phyloP scores from a whole-genome alignment of 345 rosid genomes.

The Aurinia saxatilis region DNA sequence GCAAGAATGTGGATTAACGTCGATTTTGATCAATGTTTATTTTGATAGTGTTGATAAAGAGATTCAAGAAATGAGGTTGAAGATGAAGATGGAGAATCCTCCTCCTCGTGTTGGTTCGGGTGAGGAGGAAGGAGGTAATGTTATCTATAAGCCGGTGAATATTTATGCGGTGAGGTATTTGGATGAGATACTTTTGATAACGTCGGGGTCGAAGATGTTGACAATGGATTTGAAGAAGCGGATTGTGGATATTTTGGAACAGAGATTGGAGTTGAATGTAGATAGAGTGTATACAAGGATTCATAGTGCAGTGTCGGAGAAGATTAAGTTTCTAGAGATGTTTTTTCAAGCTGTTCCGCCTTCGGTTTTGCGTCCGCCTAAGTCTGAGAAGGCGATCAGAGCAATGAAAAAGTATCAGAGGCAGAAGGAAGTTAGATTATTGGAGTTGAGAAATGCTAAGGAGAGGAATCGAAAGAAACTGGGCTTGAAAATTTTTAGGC shows the following conservation, averaged over 20 bases:
- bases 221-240: conserved; percentile 56
- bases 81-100: conserved; percentile 41
- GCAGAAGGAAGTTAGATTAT: conserved; percentile 72
- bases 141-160: conserved; percentile 62
- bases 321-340: conserved; percentile 70
- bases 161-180: conserved; percentile 72
- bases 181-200: conserved; percentile 74
- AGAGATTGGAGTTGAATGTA: conserved; percentile 52
- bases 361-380: conserved; percentile 70
- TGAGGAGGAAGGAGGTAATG: conserved; percentile 32
- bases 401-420: conserved; percentile 82
- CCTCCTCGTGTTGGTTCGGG: conserved; percentile 26
- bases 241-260: conserved; percentile 48
- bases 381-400: conserved; percentile 78
- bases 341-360: conserved; percentile 89
- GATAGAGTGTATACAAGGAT: conserved; percentile 55
- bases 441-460: conserved; percentile 70
- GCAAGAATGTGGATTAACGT: conserved; percentile 68
- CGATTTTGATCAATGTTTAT: conserved; percentile 64
- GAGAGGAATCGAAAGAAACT: conserved; percentile 75
- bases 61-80: conserved; percentile 57
- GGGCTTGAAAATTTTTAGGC: conserved; percentile 64
- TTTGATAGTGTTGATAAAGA: conserved; percentile 65
- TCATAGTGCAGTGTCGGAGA: conserved; percentile 80
- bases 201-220: conserved; percentile 70